phyloP scores from a whole-genome alignment of 2,329 filamentous ascomycete species.

The Ceratocystiopsis minuta region DNA sequence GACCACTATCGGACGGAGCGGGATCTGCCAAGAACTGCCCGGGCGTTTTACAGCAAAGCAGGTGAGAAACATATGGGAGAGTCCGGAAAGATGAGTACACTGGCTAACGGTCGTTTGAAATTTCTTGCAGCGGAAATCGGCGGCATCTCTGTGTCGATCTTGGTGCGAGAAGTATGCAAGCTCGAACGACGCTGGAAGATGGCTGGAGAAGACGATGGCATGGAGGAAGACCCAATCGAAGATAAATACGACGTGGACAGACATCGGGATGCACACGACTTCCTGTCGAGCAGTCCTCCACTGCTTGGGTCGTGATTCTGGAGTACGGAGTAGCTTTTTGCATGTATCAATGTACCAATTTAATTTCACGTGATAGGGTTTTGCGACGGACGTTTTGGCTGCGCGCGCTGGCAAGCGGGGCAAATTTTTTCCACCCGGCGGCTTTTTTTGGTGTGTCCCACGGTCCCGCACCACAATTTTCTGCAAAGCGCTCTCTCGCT shows the following conservation, averaged over 20 bases:
- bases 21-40: slow-evolving; percentile 24
- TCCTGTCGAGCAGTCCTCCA: slow-evolving; percentile 4
- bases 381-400: neutral
- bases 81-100: too few relatives aligned
- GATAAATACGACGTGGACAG: neutral
- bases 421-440: slow-evolving; percentile 6
- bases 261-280: neutral
- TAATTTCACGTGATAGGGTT: slow-evolving; percentile 11
- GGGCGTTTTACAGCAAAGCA: slow-evolving; percentile 23
- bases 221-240: neutral
- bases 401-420: neutral
- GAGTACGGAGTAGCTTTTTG: neutral
- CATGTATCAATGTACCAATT: neutral
- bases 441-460: slow-evolving; percentile 7
- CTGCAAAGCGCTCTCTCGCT: neutral
- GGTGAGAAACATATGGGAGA: too few relatives aligned
- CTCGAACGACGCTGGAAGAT: slow-evolving; percentile 20
- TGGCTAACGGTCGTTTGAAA: too few relatives aligned
- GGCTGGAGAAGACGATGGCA: neutral
- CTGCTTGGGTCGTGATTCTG: neutral
- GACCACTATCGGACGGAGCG: slow-evolving; percentile 19
- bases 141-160: slow-evolving; percentile 17
- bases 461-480: slow-evolving; percentile 11
- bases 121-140: slow-evolving; percentile 12
- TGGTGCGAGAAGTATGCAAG: slow-evolving; percentile 19